Base-by-base conservation (phyloP, 208 protist genomes). In the Hexamita inflata region DNA sequence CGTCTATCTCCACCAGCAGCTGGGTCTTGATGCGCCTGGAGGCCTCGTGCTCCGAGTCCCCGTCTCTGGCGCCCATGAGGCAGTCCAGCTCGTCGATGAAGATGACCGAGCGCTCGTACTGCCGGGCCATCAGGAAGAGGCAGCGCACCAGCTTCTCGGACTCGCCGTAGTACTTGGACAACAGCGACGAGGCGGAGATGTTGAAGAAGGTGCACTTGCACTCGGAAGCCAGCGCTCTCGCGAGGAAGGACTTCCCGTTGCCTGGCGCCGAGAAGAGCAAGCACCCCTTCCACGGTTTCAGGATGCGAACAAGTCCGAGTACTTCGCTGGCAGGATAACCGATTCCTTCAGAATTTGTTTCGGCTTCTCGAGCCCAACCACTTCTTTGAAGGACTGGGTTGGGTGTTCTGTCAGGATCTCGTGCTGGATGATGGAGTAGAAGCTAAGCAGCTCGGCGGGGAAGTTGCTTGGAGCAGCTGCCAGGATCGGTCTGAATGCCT, bases 141-240 rank as follows among this genome's bases (percentile, higher is more conserved):
- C 64, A 70, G 24, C 64, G 64, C 4, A 70, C 64, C 2, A 70
- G 64, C n/a, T 70, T 70, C n/a, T 70, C 64, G n/a, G 30, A 42
- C 42, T 70, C 64, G 15, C 64, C 64, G 42, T 70, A 38, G 40
- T 70, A 70, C n/a, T 70, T 70, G 35, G 30, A 42, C 11, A 38
- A 42, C 4, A 70, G 64, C 4, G 64, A 42, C 15, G 64, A 7
- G 7, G 30, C 38, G 9, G 64, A 70, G 38, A 70, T 34, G 35
- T 38, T 42, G n/a, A 70, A 70, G 64, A 70, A 70, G 35, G 42
- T 34, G 35, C 64, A 42, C 9, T 34, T 15, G 35, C 64, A 42
- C 42, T 70, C 64, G 7, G 64, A 9, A 38, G 64, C 64, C 9
- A 70, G 64, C 35, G 64, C 9, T 38, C 38, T 70, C 9, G 64